A percentile compares a stretch with the other conserved stretches of the same genome.
phyloP scores from a whole-genome alignment of 2,329 filamentous ascomycete genomes.

The Diaporthe sp. region DNA sequence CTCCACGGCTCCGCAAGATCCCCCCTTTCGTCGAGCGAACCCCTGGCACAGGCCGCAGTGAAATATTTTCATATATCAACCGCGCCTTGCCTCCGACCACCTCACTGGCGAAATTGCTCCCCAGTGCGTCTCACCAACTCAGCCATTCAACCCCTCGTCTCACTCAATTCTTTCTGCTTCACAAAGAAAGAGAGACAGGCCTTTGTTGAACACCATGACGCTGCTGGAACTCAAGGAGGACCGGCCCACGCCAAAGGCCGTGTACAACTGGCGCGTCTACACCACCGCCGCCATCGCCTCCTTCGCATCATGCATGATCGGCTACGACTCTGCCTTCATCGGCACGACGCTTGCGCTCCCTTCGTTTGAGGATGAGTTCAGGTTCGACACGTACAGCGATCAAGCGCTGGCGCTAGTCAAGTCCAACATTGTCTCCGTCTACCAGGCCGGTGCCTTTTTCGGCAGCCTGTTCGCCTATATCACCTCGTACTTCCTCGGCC shows the following conservation, averaged over 20 bases:
- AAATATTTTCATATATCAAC: conserved; percentile 35
- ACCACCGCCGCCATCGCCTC: conserved; percentile 63
- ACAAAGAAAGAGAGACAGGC: neutral
- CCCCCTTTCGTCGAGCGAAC: conserved; percentile 7
- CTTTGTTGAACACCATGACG: conserved; percentile 41
- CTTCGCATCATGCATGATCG: conserved; percentile 67
- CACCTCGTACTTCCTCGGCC: conserved; percentile 74
- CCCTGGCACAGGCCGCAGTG: conserved; percentile 6
- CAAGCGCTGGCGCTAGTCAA: conserved; percentile 68
- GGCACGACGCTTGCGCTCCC: conserved; percentile 78
- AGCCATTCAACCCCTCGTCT: conserved; percentile 4
- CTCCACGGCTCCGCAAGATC: conserved; percentile 8
- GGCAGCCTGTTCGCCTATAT: conserved; percentile 77
- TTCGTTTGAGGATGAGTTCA: conserved; percentile 77
- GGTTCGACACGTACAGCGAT: conserved; percentile 62
- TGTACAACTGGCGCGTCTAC: conserved; percentile 72
- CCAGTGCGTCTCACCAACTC: neutral
- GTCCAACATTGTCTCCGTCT: conserved; percentile 82
- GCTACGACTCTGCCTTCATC: conserved; percentile 80
- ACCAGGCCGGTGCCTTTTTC: conserved; percentile 87
- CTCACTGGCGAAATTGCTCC: neutral
- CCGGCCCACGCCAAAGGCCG: conserved; percentile 64
- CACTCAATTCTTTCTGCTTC: neutral
- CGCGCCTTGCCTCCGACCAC: neutral
- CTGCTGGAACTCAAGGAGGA: conserved; percentile 65